Evolutionary conservation across 2,329 filamentous ascomycete genomes (phyloP).

Genomic region (Hymenoscyphus infarciens): DNA sequence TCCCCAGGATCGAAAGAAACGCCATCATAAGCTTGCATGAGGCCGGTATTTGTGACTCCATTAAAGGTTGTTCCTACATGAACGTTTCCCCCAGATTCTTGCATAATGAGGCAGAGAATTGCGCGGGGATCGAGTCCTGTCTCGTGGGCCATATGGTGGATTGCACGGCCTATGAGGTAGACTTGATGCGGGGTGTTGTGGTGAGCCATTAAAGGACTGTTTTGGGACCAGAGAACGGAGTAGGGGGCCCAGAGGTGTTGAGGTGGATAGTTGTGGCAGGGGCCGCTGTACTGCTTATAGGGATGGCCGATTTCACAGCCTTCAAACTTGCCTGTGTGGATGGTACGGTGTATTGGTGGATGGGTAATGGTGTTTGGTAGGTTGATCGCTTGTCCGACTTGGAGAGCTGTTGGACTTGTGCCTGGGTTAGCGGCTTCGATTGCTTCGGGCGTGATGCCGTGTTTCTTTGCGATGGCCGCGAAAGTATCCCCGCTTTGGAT

Average conservation of each 20-base stretch:
- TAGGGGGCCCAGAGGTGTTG: conserved; percentile 15
- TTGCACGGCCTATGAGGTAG: conserved; percentile 13
- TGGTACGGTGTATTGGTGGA: not conserved
- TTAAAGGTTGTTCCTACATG: conserved; percentile 10
- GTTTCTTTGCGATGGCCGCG: conserved; percentile 4
- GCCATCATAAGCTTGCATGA: conserved; percentile 2
- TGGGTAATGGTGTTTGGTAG: not conserved
- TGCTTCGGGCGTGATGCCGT: not conserved
- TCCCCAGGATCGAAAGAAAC: conserved; percentile 12
- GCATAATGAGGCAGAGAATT: conserved; percentile 22
- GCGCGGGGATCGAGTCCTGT: conserved; percentile 20
- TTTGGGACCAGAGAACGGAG: conserved; percentile 14
- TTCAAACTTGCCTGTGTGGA: not conserved
- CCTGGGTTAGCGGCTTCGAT: conserved; percentile 11
- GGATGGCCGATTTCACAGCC: conserved; percentile 7
- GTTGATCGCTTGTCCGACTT: conserved; percentile 16
- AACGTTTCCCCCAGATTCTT: conserved; percentile 8
- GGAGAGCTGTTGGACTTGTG: conserved; percentile 11
- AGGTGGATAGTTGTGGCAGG: conserved; percentile 10
- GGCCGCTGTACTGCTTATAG: conserved; percentile 16
- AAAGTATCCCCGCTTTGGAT: conserved; percentile 14
- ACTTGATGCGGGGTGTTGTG: conserved; percentile 15
- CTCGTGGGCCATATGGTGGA: conserved; percentile 14
- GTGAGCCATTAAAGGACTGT: conserved; percentile 15
- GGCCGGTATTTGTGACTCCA: conserved; percentile 1